Evolutionary conservation across 441 rosid species (phyloP), one percentile per base, ranked within the genome.

Genomic region (Arabidopsis lyrata): DNA sequence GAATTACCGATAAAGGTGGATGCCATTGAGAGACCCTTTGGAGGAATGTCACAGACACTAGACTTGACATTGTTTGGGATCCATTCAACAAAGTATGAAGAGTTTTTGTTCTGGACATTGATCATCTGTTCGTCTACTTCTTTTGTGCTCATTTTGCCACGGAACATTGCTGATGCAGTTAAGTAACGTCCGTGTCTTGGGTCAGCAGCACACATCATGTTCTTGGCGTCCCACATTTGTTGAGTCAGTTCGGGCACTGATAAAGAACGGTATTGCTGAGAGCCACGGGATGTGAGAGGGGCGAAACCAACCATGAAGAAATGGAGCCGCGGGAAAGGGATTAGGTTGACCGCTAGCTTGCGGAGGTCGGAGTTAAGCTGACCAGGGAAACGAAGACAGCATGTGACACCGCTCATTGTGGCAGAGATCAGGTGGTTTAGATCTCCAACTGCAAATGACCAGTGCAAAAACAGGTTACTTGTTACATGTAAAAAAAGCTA

Each of bases 301-400:
- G 89, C 89, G 35, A 87, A 87, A 53, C 89, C 89, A 10, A 85
- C 86, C 91, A 87, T 87, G 80, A 87, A 87, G 81, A 87, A 87
- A 68, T 87, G 89, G 39, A 87, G 80, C 45, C 89, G 88, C 0
- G 88, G 89, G 81, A 87, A 87, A 1, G 89, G 88, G 62, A 85
- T 87, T 10, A 87, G 85, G 74, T 87, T 87, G 24, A 87, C 89
- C 0, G 88, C 88, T 4, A 87, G 87, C 80, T 85, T 87, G 39
- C 87, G 87, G n/a, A 87, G 91, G 48, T 85, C 88, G 0, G 91
- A 87, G 82, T 87, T 87, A 24, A 87, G 87, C 63, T 87, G 92
- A 54, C 92, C 92, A 53, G 89, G 92, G 83, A 87, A 87, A 35
- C 90, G 87, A 31, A 87, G 84, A 66, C 88, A 87, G 72, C 92